These are phyloP conservation scores for Nicotiana paniculata DNA, from an alignment of 257 asterid genomes.

Conservation along the genomic window DNA sequence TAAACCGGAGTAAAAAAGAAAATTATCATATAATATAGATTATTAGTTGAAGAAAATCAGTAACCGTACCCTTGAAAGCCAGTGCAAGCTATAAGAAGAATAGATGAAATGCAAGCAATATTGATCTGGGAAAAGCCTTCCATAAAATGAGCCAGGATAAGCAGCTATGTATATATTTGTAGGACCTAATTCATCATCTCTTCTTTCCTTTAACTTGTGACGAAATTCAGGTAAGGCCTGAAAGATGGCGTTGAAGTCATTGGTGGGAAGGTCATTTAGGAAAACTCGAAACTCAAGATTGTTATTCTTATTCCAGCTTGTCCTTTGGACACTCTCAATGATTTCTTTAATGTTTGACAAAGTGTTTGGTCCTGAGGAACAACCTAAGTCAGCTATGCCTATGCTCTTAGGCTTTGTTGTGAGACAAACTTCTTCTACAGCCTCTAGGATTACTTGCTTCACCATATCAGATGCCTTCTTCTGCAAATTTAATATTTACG, in stretches of 20 bases:
- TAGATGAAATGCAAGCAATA: conserved; percentile 55
- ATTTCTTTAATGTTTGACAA: conserved; percentile 52
- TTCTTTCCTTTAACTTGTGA: conserved; percentile 24
- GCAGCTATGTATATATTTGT: conserved; percentile 48
- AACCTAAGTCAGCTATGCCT: conserved; percentile 84
- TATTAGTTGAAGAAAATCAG: too few species aligned
- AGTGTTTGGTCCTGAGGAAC: conserved; percentile 81
- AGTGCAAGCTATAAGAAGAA: conserved; percentile 79
- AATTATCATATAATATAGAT: too few species aligned
- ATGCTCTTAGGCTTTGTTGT: conserved; percentile 52
- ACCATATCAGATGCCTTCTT: conserved; percentile 66
- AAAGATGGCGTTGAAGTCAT: conserved; percentile 77
- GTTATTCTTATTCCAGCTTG: background rate
- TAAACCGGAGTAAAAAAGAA: too few species aligned
- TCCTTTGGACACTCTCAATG: conserved; percentile 29
- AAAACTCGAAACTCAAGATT: conserved; percentile 47
- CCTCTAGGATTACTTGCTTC: conserved; percentile 48
- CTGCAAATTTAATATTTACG: conserved; percentile 21
- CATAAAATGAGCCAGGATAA: conserved; percentile 82
- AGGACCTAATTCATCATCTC: conserved; percentile 10
- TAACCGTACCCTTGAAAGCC: conserved; percentile 61
- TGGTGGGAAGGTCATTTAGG: conserved; percentile 69
- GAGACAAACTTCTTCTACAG: conserved; percentile 30
- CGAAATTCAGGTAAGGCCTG: conserved; percentile 64
- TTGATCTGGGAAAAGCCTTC: conserved; percentile 56